Percentiles rank a stretch among this genome's conserved stretches.
Conservation (phyloP, 495 filamentous ascomycete genomes). For the Sordaria brevicollis region DNA sequence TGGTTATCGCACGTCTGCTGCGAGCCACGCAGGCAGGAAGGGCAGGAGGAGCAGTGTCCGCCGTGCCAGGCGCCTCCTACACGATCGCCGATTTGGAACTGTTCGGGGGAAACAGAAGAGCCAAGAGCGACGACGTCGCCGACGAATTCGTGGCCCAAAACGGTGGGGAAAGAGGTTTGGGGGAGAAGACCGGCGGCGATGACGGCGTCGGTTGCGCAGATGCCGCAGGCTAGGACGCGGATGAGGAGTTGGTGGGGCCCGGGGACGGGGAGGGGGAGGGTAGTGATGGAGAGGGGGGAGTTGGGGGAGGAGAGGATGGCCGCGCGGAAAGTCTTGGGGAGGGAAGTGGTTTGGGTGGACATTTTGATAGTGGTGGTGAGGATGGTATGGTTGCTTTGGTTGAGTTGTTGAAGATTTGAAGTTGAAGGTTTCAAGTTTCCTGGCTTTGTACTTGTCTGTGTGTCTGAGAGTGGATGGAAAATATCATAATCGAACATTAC, state of each 20-base stretch:
- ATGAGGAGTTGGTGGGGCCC: slow-evolving; percentile 35
- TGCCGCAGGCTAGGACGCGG: slow-evolving; percentile 44
- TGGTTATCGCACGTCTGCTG: slow-evolving; percentile 41
- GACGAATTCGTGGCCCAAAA: slow-evolving; percentile 41
- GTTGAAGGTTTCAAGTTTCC: background rate
- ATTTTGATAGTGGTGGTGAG: background rate
- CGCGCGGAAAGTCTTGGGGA: slow-evolving; percentile 42
- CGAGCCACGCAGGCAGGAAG: slow-evolving; percentile 33
- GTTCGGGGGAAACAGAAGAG: no score
- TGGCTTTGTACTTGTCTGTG: background rate
- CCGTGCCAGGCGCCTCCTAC: slow-evolving; percentile 49
- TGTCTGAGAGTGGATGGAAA: no score
- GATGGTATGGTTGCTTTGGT: background rate
- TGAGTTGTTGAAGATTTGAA: background rate
- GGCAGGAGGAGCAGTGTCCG: slow-evolving; percentile 38
- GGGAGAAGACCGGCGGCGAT: slow-evolving; percentile 34
- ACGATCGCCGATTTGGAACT: slow-evolving; percentile 38
- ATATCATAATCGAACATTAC: background rate
- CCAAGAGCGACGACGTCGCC: slow-evolving; percentile 42
- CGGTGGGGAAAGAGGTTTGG: background rate
- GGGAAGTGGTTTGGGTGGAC: slow-evolving; percentile 1
- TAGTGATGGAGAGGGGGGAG: slow-evolving; percentile 30
- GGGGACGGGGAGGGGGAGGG: slow-evolving; percentile 34
- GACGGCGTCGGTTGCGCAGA: slow-evolving; percentile 39
- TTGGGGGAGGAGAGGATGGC: slow-evolving; percentile 32